phyloP scores from a whole-genome alignment of 2,329 filamentous ascomycete species.

The Penicillium sumatraense region DNA sequence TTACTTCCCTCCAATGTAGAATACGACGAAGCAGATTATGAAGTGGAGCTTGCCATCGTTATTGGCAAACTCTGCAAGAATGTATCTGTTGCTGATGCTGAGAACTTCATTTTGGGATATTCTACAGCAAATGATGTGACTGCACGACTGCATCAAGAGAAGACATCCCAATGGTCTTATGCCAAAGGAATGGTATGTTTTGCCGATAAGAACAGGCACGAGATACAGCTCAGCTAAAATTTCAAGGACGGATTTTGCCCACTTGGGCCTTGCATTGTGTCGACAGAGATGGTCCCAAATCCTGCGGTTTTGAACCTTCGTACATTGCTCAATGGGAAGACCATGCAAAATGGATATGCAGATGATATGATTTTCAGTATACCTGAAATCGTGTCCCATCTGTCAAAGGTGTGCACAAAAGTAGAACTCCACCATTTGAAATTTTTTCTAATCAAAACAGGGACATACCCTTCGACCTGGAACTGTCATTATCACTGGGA shows the following conservation, averaged over 20 bases:
- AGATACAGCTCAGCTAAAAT: neutral
- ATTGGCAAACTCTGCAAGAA: conserved; percentile 16
- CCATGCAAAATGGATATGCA: conserved; percentile 17
- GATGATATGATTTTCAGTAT: conserved; percentile 22
- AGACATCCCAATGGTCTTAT: conserved; percentile 19
- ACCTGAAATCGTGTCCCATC: conserved; percentile 19
- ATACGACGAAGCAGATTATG: conserved; percentile 16
- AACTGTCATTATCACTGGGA: conserved; percentile 21
- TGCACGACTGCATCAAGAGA: conserved; percentile 14
- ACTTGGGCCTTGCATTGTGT: conserved; percentile 20
- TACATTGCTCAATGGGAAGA: conserved; percentile 17
- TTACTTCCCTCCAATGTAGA: conserved; percentile 14
- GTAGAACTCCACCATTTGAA: no score
- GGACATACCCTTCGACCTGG: conserved; percentile 16
- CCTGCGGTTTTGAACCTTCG: conserved; percentile 7
- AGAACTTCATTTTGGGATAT: conserved; percentile 12
- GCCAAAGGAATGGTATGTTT: conserved; percentile 18
- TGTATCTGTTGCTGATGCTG: conserved; percentile 6
- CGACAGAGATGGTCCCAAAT: conserved; percentile 10
- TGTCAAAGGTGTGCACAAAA: conserved; percentile 13
- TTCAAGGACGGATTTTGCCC: conserved; percentile 19
- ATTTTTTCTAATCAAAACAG: neutral
- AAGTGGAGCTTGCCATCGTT: conserved; percentile 15
- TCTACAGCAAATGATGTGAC: conserved; percentile 17
- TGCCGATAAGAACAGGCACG: no score